Conservation (phyloP, 257 asterid species). For the Fraxinus quadrangulata region DNA sequence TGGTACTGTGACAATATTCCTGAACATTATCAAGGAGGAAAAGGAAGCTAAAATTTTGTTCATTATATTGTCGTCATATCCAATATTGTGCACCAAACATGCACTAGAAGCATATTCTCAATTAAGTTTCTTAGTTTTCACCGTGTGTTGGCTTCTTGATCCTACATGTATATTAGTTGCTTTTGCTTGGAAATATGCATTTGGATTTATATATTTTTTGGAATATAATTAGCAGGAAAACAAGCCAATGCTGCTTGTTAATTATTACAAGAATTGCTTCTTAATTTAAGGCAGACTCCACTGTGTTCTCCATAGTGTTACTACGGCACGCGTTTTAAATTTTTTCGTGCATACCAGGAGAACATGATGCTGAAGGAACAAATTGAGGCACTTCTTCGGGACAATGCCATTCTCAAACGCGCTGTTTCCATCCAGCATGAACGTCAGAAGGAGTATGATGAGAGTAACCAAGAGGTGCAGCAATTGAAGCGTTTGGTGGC, state of each 20-base stretch:
- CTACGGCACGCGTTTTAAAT: neutral
- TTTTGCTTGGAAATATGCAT: neutral
- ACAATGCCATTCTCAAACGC: constrained; percentile 74
- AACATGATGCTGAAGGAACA: constrained; percentile 73
- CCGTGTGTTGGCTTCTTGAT: neutral
- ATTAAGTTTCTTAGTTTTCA: neutral
- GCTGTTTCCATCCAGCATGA: constrained; percentile 88
- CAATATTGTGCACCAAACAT: neutral
- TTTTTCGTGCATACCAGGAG: constrained; percentile 49
- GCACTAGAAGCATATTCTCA: neutral
- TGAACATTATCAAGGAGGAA: neutral
- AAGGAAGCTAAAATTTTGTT: neutral
- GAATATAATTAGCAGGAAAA: neutral
- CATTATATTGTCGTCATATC: neutral
- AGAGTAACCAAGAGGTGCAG: constrained; percentile 61
- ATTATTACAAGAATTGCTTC: neutral
- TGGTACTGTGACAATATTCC: neutral
- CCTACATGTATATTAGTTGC: neutral
- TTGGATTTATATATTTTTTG: neutral
- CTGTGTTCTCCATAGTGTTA: neutral
- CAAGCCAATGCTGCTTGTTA: neutral
- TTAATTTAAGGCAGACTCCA: neutral
- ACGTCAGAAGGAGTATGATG: constrained; percentile 80
- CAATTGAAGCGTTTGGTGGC: constrained; percentile 68
- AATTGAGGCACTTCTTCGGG: constrained; percentile 51